Conservation (phyloP, 768 basidiomycete species). For the Termitomyces sp. region DNA sequence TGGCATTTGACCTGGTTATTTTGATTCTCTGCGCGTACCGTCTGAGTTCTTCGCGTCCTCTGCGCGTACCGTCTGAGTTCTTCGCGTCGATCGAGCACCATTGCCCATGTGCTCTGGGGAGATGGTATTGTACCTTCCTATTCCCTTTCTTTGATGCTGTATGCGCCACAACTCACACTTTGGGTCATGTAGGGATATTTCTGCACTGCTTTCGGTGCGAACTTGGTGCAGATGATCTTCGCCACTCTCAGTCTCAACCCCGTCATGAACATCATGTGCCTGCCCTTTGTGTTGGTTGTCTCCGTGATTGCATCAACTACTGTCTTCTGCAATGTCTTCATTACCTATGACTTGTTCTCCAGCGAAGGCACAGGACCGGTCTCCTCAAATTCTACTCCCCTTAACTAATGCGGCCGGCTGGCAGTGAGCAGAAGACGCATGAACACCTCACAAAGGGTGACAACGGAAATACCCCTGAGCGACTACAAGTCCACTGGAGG, state of each 20-base stretch:
- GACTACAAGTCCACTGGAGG: constrained; percentile 20
- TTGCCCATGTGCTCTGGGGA: constrained; percentile 28
- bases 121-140: constrained; percentile 30
- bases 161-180: not conserved
- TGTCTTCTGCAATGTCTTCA: constrained; percentile 37
- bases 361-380: constrained; percentile 12
- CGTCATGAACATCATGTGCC: constrained; percentile 33
- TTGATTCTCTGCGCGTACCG: constrained; percentile 28
- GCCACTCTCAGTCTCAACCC: constrained; percentile 31
- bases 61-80: no score
- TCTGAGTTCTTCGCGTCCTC: constrained; percentile 21
- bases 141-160: not conserved
- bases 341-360: constrained; percentile 29
- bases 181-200: constrained; percentile 26
- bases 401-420: constrained; percentile 9
- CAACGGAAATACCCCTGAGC: constrained; percentile 21
- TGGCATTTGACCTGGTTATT: constrained; percentile 33
- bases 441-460: constrained; percentile 7
- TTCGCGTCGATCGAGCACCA: constrained; percentile 25
- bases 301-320: constrained; percentile 35
- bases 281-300: constrained; percentile 34
- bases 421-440: constrained; percentile 2
- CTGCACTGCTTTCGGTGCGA: constrained; percentile 32
- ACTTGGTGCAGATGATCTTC: constrained; percentile 32
- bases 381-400: constrained; percentile 1